Percentiles rank a stretch among this genome's conserved stretches.
Conservation (phyloP, 1,284 basidiomycete genomes). For the Trametes pubescens region DNA sequence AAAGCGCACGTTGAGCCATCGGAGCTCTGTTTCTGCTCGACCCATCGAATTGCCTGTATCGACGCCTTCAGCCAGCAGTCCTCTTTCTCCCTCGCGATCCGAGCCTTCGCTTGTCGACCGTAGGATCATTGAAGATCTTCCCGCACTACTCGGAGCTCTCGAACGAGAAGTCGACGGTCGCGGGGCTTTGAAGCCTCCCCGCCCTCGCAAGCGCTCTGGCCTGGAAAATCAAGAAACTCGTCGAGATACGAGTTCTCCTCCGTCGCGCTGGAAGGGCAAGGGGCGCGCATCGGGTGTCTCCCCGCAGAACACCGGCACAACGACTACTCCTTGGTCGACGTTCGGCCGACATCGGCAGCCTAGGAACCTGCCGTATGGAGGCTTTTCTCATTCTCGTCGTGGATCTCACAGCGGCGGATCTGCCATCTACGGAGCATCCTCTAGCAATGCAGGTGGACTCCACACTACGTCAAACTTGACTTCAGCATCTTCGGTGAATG, state of each 20-base stretch:
- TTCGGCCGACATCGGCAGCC: conserved; percentile 47
- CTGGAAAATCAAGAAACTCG: conserved; percentile 17
- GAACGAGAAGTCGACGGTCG: conserved; percentile 10
- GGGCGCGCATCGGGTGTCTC: conserved; percentile 38
- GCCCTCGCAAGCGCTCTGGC: conserved; percentile 32
- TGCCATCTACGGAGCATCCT: conserved; percentile 18
- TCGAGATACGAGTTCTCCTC: not conserved
- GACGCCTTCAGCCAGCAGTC: not conserved
- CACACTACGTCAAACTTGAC: conserved; percentile 20
- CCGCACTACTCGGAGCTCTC: conserved; percentile 37
- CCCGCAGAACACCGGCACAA: conserved; percentile 34
- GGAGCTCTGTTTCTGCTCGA: conserved; percentile 33
- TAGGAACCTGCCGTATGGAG: conserved; percentile 17
- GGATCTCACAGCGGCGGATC: conserved; percentile 28
- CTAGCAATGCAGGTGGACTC: conserved; percentile 24
- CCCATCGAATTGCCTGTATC: conserved; percentile 17
- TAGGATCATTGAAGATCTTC: conserved; percentile 38
- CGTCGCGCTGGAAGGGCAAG: conserved; percentile 24
- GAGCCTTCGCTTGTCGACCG: conserved; percentile 33
- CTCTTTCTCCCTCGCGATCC: conserved; percentile 19
- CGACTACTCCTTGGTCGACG: conserved; percentile 51
- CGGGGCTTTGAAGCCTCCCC: conserved; percentile 36
- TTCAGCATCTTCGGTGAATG: too few species aligned
- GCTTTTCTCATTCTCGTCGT: conserved; percentile 28
- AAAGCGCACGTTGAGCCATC: conserved; percentile 42